Evolutionary conservation across 805 yeast species (phyloP).

Genomic region (Grigorovia yakushimaensis): DNA sequence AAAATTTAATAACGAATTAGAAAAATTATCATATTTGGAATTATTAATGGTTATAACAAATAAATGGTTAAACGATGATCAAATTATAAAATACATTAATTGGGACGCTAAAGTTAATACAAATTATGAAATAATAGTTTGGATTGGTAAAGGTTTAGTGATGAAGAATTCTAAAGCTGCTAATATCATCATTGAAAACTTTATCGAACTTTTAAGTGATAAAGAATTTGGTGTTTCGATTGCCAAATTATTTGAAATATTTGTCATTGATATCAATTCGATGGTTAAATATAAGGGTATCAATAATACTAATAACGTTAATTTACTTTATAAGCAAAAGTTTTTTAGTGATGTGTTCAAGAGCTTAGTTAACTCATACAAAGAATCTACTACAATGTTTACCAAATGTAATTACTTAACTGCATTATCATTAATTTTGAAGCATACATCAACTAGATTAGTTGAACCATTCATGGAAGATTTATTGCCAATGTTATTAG

Average conservation of each 20-base stretch:
- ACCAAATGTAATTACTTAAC: constrained; percentile 46
- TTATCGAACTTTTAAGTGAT: constrained; percentile 31
- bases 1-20: constrained; percentile 6
- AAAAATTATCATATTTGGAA: constrained; percentile 22
- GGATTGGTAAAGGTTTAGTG: constrained; percentile 66
- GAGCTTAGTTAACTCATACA: constrained; percentile 40
- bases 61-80: constrained; percentile 21
- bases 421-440: constrained; percentile 58
- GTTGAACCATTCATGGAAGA: constrained; percentile 53
- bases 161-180: constrained; percentile 42
- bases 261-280: constrained; percentile 58
- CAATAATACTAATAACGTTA: constrained; percentile 45
- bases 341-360: constrained; percentile 57
- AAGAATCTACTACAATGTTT: constrained; percentile 15
- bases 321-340: constrained; percentile 71
- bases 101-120: constrained; percentile 12
- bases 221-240: constrained; percentile 29
- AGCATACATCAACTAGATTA: constrained; percentile 52
- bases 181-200: constrained; percentile 24
- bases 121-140: constrained; percentile 46
- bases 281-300: constrained; percentile 40
- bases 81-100: constrained; percentile 8
- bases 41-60: constrained; percentile 20
- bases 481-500: constrained; percentile 63
- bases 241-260: constrained; percentile 51